Base-by-base conservation (phyloP, 306 rosid genomes). In the Acacia crassicarpa region DNA sequence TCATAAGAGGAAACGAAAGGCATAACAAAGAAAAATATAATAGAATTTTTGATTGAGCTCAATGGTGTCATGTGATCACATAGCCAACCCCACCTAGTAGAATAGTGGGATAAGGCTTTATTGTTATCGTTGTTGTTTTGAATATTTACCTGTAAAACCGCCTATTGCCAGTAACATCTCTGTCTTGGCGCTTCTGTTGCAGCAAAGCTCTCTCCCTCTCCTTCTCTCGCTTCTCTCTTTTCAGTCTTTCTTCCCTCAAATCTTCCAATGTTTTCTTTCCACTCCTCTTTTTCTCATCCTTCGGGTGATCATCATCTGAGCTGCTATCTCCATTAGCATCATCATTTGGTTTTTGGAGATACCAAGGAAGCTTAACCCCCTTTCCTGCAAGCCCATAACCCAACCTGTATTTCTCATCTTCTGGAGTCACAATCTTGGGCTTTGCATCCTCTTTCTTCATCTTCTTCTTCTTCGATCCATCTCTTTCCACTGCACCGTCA, bases 311-410 rank as follows among this genome's bases (percentile, higher is more conserved):
- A 72, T 62, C 83, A 13, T 76, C 80, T 5, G 75, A 62, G 35
- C 53, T 78, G 1, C 59, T 78, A 43, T 53, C 89, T 33, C 13
- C 83, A 63, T 81, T 72, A 38, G 38, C 85, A 67, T 81, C 56
- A 27, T 53, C 88, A 59, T 59, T 82, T 8, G 22, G 90, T 78
- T 83, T 91, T 46, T 90, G 83, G 51, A 90, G 89, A 89, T 95
- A 95, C 99, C 99, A 95, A 9, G 99, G 99, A 83, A 95, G 48
- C 73, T 93, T 86, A 51, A 90, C 93, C 44, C 97, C 98, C 71
- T 93, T 95, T 66, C 98, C 99, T 1, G 92, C 97, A 69, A 93
- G 81, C 48, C 99, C 95, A 85, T 93, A 95, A 15, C 97, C 99
- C 62, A 95, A 87, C 82, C 92, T 90, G 69, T 93, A 93, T 66